Conservation (phyloP, 805 yeast species). For the Pichia cephalocereana region DNA sequence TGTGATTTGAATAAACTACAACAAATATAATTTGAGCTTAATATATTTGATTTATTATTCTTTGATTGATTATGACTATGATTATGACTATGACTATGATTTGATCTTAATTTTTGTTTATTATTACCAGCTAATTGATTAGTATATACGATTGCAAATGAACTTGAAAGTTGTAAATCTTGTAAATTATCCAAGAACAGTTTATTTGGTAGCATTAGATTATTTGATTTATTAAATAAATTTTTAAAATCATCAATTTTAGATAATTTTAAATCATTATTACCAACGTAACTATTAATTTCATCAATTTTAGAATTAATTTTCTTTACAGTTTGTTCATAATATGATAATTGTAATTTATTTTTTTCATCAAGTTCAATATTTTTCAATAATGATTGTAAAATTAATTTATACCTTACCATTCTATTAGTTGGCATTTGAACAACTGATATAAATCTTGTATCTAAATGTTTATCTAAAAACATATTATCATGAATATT, state of each 20-base stretch:
- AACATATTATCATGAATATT: conserved; percentile 11
- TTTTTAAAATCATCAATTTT: conserved; percentile 12
- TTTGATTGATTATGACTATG: neutral
- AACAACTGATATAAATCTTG: conserved; percentile 43
- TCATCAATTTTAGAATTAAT: conserved; percentile 15
- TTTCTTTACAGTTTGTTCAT: conserved; percentile 10
- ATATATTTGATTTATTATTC: neutral
- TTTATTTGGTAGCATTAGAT: conserved; percentile 7
- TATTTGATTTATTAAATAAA: conserved; percentile 9
- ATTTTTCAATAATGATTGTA: conserved; percentile 32
- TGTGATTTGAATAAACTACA: conserved; percentile 43
- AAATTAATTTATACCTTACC: conserved; percentile 40
- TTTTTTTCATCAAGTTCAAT: conserved; percentile 13
- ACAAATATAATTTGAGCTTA: conserved; percentile 23
- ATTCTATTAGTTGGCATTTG: conserved; percentile 46
- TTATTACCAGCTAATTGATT: conserved; percentile 10
- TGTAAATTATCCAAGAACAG: conserved; percentile 41
- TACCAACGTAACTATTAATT: conserved; percentile 17
- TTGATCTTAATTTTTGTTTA: neutral
- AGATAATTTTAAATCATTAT: conserved; percentile 12
- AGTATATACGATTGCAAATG: conserved; percentile 33
- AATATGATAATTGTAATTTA: conserved; percentile 21
- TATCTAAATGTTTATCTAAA: conserved; percentile 36
- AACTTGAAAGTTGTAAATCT: conserved; percentile 34
- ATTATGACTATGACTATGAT: too few species aligned